phyloP scores from a whole-genome alignment of 352 stramenopile species.

The Phytophthora pini region DNA sequence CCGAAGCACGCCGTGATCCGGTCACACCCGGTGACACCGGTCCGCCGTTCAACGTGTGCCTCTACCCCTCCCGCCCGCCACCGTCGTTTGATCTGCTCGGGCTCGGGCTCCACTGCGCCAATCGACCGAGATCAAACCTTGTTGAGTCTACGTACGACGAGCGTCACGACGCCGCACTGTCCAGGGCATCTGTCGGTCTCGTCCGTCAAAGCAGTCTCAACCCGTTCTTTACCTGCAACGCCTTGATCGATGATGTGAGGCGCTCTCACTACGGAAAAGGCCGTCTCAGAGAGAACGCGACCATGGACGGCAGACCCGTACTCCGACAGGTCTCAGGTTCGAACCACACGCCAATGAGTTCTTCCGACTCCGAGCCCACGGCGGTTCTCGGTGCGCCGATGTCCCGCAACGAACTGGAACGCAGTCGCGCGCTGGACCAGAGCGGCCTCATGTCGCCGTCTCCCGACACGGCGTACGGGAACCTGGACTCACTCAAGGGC shows the following conservation, averaged over 20 bases:
- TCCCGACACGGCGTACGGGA: slow-evolving; percentile 27
- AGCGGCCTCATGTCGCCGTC: slow-evolving; percentile 37
- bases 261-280: slow-evolving; percentile 36
- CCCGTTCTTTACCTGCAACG: slow-evolving; percentile 19
- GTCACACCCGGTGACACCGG: neutral
- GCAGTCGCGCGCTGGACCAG: slow-evolving; percentile 23
- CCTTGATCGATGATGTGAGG: slow-evolving; percentile 19
- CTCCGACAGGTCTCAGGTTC: slow-evolving; percentile 31
- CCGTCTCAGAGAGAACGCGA: slow-evolving; percentile 27
- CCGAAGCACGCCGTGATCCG: neutral
- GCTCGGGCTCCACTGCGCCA: slow-evolving; percentile 19
- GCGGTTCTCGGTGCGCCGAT: slow-evolving; percentile 34
- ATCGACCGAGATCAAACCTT: slow-evolving; percentile 15
- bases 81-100: slow-evolving; percentile 31
- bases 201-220: slow-evolving; percentile 8
- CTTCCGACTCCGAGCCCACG: slow-evolving; percentile 31
- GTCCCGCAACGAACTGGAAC: slow-evolving; percentile 32
- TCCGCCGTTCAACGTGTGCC: slow-evolving; percentile 33
- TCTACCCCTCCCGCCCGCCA: slow-evolving; percentile 25
- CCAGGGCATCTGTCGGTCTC: slow-evolving; percentile 18
- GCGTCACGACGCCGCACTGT: slow-evolving; percentile 24
- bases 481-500: slow-evolving; percentile 33
- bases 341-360: slow-evolving; percentile 36
- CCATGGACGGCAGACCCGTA: slow-evolving; percentile 11
- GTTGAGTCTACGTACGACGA: slow-evolving; percentile 9